Percentiles rank a stretch among this genome's conserved stretches.
phyloP scores from a whole-genome alignment of 495 filamentous ascomycete species.

The Collariella sp. region DNA sequence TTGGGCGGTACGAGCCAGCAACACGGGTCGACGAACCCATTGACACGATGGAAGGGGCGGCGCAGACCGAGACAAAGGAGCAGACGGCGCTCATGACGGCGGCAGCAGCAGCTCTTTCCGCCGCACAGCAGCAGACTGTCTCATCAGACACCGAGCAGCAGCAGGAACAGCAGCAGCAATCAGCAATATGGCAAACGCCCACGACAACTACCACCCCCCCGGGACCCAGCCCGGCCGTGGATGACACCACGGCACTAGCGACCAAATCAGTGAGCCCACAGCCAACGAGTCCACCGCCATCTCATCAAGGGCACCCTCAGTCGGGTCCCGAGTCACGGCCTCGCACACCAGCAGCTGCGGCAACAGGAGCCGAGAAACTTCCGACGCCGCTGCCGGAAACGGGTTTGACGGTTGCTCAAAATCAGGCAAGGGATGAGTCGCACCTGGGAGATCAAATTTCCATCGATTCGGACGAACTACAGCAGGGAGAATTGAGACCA shows the following conservation, averaged over 20 bases:
- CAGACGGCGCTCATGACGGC: not conserved
- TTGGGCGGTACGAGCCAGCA: not conserved
- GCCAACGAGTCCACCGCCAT: constrained; percentile 12
- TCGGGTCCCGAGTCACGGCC: not conserved
- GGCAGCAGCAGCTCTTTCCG: not conserved
- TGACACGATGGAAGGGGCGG: not conserved
- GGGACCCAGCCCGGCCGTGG: not conserved
- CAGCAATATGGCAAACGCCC: not conserved
- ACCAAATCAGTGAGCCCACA: constrained; percentile 8
- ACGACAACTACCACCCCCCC: not conserved
- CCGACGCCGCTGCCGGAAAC: not conserved
- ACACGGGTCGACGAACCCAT: not conserved
- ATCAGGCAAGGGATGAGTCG: constrained; percentile 4
- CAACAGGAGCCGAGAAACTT: constrained; percentile 1
- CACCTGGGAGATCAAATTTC: constrained; percentile 19
- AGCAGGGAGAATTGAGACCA: constrained; percentile 12
- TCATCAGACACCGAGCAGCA: constrained; percentile 2
- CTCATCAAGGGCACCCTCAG: not conserved
- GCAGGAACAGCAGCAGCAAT: not conserved
- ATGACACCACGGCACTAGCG: not conserved
- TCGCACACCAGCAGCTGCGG: constrained; percentile 6
- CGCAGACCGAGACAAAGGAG: not conserved
- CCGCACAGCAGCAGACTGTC: constrained; percentile 1
- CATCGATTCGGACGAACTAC: constrained; percentile 15
- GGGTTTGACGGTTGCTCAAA: not conserved